phyloP scores from a whole-genome alignment of 805 yeast genomes.

The Lachancea dasiensis region DNA sequence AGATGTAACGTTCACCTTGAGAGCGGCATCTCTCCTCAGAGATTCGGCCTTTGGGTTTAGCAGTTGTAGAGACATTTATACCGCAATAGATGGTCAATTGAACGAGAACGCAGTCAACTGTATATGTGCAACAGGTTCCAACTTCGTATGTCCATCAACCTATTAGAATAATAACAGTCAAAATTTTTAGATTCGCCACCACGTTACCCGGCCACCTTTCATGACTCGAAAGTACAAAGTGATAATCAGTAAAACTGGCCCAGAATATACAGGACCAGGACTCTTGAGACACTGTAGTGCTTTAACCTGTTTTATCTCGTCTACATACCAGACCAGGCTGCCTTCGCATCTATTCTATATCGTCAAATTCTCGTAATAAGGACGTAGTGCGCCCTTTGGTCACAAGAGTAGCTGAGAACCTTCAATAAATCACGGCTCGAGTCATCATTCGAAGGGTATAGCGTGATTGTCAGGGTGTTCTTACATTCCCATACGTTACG shows the following conservation, averaged over 20 bases:
- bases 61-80: slow-evolving; percentile 62
- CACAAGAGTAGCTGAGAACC: too few relatives aligned
- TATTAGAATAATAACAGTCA: not conserved
- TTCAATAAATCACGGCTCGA: too few relatives aligned
- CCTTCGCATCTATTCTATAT: too few relatives aligned
- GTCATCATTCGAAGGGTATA: too few relatives aligned
- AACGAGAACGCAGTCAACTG: not conserved
- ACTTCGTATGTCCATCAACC: not conserved
- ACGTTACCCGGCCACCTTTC: slow-evolving; percentile 1
- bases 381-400: too few relatives aligned
- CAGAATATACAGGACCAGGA: not conserved
- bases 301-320: too few relatives aligned
- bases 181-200: slow-evolving; percentile 9
- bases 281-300: too few relatives aligned
- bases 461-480: too few relatives aligned
- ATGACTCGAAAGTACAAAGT: not conserved
- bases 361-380: too few relatives aligned
- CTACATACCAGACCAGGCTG: too few relatives aligned
- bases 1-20: slow-evolving; percentile 90
- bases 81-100: not conserved
- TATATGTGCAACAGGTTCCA: not conserved
- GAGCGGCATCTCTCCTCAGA: slow-evolving; percentile 89
- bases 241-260: not conserved
- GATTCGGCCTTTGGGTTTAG: slow-evolving; percentile 97
- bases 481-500: too few relatives aligned